These are phyloP conservation scores for Arthroderma uncinatum DNA, from an alignment of 2,329 filamentous ascomycete genomes.

Conservation along the genomic window DNA sequence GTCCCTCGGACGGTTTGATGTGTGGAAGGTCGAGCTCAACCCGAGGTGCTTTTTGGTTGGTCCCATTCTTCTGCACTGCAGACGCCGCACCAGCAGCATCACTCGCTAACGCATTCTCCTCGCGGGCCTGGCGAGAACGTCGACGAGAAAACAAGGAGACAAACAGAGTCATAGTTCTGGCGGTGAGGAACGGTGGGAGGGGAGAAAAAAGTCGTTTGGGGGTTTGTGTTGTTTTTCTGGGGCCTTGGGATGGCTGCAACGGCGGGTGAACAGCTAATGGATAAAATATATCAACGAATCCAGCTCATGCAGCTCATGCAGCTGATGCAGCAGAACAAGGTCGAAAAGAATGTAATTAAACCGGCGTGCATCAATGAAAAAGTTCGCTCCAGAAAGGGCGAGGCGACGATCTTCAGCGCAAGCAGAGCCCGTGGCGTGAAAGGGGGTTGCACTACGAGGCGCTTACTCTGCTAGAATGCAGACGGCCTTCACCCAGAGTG, in stretches of 20 bases:
- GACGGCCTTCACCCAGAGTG: neutral
- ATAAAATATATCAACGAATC: neutral
- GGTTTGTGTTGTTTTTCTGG: too few species aligned
- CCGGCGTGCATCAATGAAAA: neutral
- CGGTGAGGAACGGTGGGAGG: neutral
- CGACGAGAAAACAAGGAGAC: conserved; percentile 3
- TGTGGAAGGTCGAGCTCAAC: conserved; percentile 5
- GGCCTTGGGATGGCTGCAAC: too few species aligned
- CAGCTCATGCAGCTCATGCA: neutral
- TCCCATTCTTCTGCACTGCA: neutral
- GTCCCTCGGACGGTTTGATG: neutral
- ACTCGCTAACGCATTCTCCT: neutral
- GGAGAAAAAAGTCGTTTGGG: neutral
- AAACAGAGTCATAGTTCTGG: neutral
- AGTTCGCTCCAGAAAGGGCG: neutral
- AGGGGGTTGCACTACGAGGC: neutral
- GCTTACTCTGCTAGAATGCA: neutral
- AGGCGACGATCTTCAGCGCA: neutral
- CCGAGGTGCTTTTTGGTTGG: neutral
- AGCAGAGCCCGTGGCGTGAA: neutral
- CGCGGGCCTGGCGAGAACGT: conserved; percentile 2
- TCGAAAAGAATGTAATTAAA: neutral
- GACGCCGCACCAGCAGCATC: neutral
- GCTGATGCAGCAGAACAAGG: neutral
- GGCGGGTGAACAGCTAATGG: neutral